Evolutionary conservation across 768 basidiomycete species (phyloP).

Genomic region (Naganishia vaughanmartiniae): DNA sequence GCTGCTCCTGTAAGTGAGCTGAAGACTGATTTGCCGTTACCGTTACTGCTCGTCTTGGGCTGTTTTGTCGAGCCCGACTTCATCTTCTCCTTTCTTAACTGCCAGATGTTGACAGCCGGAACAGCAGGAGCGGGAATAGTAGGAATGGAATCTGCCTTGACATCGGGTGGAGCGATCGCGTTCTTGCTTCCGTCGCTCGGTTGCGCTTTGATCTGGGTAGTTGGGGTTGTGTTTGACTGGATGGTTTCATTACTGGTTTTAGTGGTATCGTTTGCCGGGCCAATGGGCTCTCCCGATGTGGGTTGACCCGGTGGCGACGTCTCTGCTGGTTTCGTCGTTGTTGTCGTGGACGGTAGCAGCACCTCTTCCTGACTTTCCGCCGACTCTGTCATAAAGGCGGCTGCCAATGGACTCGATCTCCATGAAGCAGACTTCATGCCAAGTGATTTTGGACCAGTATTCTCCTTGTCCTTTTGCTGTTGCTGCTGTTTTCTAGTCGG

Average conservation of each 20-base stretch:
- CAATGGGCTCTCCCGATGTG: background rate
- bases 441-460: background rate
- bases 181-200: background rate
- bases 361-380: background rate
- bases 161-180: background rate
- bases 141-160: background rate
- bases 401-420: slow-evolving; percentile 8
- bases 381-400: background rate
- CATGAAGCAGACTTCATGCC: slow-evolving; percentile 23
- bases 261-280: background rate
- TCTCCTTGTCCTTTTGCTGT: slow-evolving; percentile 20
- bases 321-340: background rate
- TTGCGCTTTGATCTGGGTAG: background rate
- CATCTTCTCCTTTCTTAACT: slow-evolving; percentile 36
- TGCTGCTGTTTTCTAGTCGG: slow-evolving; percentile 20
- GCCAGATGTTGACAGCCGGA: slow-evolving; percentile 48
- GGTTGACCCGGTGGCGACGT: background rate
- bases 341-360: background rate
- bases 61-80: slow-evolving; percentile 11
- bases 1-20: slow-evolving; percentile 14
- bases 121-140: background rate
- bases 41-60: background rate
- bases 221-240: background rate
- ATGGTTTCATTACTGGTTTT: background rate
- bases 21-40: slow-evolving; percentile 24